Conservation (phyloP, 371 early-diverging fungal species). For the Cokeromyces recurvatus region DNA sequence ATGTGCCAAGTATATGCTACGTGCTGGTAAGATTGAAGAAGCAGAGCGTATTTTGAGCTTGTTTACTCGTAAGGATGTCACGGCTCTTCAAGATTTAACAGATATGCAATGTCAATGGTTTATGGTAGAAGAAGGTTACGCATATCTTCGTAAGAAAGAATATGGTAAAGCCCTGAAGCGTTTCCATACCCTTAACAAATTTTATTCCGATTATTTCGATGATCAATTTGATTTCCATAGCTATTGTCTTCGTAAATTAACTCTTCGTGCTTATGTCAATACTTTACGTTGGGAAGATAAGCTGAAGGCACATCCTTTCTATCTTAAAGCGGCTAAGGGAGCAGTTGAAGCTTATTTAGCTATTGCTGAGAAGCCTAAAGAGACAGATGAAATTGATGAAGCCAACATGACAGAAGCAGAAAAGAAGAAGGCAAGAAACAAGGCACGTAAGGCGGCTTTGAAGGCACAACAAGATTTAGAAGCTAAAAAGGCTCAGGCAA, state of each 20-base stretch:
- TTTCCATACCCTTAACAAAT: slow-evolving; percentile 77
- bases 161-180: slow-evolving; percentile 84
- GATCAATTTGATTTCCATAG: slow-evolving; percentile 97
- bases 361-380: slow-evolving; percentile 59
- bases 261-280: slow-evolving; percentile 81
- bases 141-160: slow-evolving; percentile 62
- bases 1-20: slow-evolving; percentile 91
- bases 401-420: slow-evolving; percentile 60
- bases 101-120: slow-evolving; percentile 95
- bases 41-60: slow-evolving; percentile 81
- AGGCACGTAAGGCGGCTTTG: slow-evolving; percentile 49
- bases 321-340: slow-evolving; percentile 68
- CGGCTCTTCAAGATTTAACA: slow-evolving; percentile 75
- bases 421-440: slow-evolving; percentile 57
- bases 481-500: slow-evolving; percentile 29
- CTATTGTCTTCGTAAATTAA: slow-evolving; percentile 88
- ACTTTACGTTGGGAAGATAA: slow-evolving; percentile 77
- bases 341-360: slow-evolving; percentile 71
- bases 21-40: slow-evolving; percentile 70
- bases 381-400: slow-evolving; percentile 34
- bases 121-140: slow-evolving; percentile 69
- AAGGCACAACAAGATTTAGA: slow-evolving; percentile 46
- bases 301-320: slow-evolving; percentile 67
- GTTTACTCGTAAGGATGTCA: slow-evolving; percentile 80
- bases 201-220: slow-evolving; percentile 82